These are phyloP conservation scores for Fusarium ambrosium DNA, from an alignment of 2,329 filamentous ascomycete genomes.

Conservation along the genomic window DNA sequence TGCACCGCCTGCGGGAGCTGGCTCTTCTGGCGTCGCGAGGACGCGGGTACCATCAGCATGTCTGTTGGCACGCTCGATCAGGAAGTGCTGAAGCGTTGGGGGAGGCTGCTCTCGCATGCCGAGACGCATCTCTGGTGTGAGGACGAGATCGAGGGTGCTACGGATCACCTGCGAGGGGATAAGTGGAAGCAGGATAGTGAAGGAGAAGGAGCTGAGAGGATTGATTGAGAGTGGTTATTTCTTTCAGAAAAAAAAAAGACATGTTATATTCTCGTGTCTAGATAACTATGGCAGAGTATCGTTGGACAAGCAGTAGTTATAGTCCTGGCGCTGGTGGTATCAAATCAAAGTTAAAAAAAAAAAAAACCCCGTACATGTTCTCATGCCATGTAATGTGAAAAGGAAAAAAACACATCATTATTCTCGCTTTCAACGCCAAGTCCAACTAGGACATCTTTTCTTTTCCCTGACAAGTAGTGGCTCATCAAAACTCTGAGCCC, in stretches of 20 bases:
- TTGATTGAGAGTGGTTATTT: not conserved
- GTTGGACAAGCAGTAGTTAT: not conserved
- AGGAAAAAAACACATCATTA: not conserved
- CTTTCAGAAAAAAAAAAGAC: not conserved
- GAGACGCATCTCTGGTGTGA: constrained; percentile 57
- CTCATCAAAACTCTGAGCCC: not conserved
- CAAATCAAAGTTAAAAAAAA: constrained; percentile 25
- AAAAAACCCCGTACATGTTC: constrained; percentile 2
- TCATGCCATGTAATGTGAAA: not conserved
- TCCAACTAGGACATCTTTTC: constrained; percentile 4
- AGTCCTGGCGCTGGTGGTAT: constrained; percentile 27
- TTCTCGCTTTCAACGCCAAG: constrained; percentile 27
- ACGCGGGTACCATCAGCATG: constrained; percentile 49
- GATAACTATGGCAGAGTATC: constrained; percentile 1
- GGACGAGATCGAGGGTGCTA: constrained; percentile 64
- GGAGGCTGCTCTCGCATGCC: constrained; percentile 55
- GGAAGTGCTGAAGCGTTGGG: constrained; percentile 57
- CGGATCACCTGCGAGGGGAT: constrained; percentile 55
- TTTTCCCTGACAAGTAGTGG: constrained; percentile 1
- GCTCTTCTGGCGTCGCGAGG: constrained; percentile 60
- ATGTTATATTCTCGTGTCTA: constrained; percentile 1
- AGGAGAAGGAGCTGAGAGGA: constrained; percentile 41
- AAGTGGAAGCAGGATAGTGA: constrained; percentile 40
- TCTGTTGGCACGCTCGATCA: constrained; percentile 61
- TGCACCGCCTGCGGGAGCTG: constrained; percentile 64